phyloP scores from a whole-genome alignment of 495 filamentous ascomycete genomes.

The Trichoderma virens region DNA sequence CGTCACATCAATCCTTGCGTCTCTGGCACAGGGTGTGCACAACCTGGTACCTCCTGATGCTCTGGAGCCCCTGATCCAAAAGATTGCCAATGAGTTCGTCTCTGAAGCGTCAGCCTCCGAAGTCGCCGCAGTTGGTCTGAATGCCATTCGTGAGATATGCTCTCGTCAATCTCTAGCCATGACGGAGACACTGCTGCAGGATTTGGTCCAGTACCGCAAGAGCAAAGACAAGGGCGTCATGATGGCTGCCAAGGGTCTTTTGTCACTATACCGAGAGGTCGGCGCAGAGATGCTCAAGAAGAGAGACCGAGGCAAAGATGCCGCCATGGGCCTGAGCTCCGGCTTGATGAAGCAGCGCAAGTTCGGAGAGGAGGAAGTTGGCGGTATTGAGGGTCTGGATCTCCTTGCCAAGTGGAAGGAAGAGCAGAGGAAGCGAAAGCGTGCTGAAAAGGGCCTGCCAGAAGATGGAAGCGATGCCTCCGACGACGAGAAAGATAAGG shows the following conservation, averaged over 20 bases:
- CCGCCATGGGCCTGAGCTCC: slow-evolving; percentile 68
- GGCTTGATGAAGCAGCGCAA: slow-evolving; percentile 62
- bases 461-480: slow-evolving; percentile 29
- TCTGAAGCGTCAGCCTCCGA: slow-evolving; percentile 87
- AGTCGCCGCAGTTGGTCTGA: slow-evolving; percentile 87
- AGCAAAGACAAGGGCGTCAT: slow-evolving; percentile 96
- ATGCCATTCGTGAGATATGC: slow-evolving; percentile 91
- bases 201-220: slow-evolving; percentile 91
- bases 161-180: slow-evolving; percentile 88
- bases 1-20: slow-evolving; percentile 91
- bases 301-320: slow-evolving; percentile 85
- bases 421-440: slow-evolving; percentile 69
- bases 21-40: slow-evolving; percentile 85
- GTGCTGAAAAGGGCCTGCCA: slow-evolving; percentile 54
- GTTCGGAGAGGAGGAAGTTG: slow-evolving; percentile 72
- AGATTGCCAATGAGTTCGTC: slow-evolving; percentile 97
- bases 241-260: slow-evolving; percentile 90
- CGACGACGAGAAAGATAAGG: slow-evolving; percentile 32
- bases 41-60: slow-evolving; percentile 87
- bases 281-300: slow-evolving; percentile 83
- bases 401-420: slow-evolving; percentile 90
- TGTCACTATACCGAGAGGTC: slow-evolving; percentile 84
- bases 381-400: slow-evolving; percentile 87
- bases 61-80: slow-evolving; percentile 83
- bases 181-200: slow-evolving; percentile 90